Base-by-base conservation (phyloP, 345 rosid genomes). In the Lenwebbia sp. region DNA sequence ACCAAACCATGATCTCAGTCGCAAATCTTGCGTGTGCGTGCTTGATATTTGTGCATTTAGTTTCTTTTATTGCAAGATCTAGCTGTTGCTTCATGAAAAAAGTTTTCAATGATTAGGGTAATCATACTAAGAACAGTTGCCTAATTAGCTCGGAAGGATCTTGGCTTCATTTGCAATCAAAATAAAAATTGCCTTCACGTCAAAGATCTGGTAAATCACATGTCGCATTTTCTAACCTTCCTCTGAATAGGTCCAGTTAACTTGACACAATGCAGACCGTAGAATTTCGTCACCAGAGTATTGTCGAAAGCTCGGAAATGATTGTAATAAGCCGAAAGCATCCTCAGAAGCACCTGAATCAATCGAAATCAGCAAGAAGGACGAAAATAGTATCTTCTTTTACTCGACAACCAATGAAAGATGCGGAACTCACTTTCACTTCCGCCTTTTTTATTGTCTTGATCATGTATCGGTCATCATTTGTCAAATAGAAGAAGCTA, bases 401-500 rank as follows among this genome's bases (percentile, higher is more conserved):
- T 9, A 17, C 54, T 82, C 54, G 8, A 13, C 83, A 14, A 15
- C 85, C 51, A 30, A 26, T n/a, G 22, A 41, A 53, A 60, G 26
- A 49, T 8, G 55, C 13, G 37, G 84, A 88, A 82, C 93, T 91
- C 85, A 95, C 99, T 92, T 97, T 97, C 14, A 90, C 94, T 93
- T 97, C 99, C 0, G 97, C 88, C 90, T 96, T 96, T 91, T 95
- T 96, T 90, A 95, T 95, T 40, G 99, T 96, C 90, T 96, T 96
- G 26, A 96, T 96, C 98, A 96, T 96, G 92, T 96, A 96, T 33
- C 94, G 94, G 84, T 96, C 99, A 76, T 96, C 99, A 50, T 94
- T 90, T 21, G 99, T 96, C 89, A 96, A 89, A 89, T 96, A 96
- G 82, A 96, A 96, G 83, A 96, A 96, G 89, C 99, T 96, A 53